Evolutionary conservation across 2,329 filamentous ascomycete genomes (phyloP).

Genomic region (Colletotrichum truncatum): DNA sequence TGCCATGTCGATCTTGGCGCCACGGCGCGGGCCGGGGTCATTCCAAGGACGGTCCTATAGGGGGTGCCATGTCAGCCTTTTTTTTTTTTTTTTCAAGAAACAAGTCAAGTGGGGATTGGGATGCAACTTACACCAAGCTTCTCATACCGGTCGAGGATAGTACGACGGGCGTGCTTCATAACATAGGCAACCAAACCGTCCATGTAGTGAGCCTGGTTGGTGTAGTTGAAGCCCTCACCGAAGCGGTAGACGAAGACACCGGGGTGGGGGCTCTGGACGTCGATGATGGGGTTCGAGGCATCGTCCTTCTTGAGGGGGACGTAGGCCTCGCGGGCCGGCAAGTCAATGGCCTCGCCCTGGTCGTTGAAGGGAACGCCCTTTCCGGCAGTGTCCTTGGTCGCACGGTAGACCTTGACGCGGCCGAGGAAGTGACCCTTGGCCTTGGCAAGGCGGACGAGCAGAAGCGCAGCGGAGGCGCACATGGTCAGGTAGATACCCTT

Average conservation of each 20-base stretch:
- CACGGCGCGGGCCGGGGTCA: constrained; percentile 54
- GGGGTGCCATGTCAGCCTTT: not conserved
- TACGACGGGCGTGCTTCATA: constrained; percentile 49
- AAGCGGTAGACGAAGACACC: constrained; percentile 63
- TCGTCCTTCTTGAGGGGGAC: constrained; percentile 51
- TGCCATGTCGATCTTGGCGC: constrained; percentile 39
- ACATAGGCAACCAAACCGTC: constrained; percentile 51
- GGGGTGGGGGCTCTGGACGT: constrained; percentile 52
- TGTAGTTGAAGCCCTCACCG: constrained; percentile 61
- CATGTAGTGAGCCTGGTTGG: constrained; percentile 59
- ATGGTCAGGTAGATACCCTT: constrained; percentile 60
- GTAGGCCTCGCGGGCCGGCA: constrained; percentile 44
- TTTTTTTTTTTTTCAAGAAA: not conserved
- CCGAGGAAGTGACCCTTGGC: constrained; percentile 59
- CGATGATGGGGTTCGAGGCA: constrained; percentile 54
- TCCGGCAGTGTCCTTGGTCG: constrained; percentile 28
- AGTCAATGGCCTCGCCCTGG: constrained; percentile 23
- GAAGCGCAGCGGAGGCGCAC: constrained; percentile 49
- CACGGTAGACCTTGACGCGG: constrained; percentile 37
- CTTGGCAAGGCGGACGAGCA: constrained; percentile 56
- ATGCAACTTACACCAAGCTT: constrained; percentile 56
- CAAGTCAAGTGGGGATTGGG: not conserved
- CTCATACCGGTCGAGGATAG: constrained; percentile 51
- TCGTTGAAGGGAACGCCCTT: constrained; percentile 31
- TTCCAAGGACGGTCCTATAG: constrained; percentile 63